A percentile compares a stretch with the other conserved stretches of the same genome.
Conservation (phyloP, 2,329 filamentous ascomycete genomes). For the Pseudocercospora fijiensis region DNA sequence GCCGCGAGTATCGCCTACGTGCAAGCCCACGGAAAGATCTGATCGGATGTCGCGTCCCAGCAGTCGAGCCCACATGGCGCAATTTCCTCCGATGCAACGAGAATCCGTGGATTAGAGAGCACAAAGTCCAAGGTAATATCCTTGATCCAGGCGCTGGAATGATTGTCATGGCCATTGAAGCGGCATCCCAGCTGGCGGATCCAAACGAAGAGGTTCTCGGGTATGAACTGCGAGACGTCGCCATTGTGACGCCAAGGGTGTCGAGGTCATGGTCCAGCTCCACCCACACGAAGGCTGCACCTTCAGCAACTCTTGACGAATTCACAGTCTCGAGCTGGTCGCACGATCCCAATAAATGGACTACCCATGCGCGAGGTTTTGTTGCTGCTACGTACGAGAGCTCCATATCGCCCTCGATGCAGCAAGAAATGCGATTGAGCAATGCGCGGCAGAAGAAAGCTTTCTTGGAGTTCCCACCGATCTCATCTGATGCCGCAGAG, state of each 20-base stretch:
- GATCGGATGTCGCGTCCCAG: slow-evolving; percentile 17
- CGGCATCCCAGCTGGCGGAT: slow-evolving; percentile 12
- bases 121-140: slow-evolving; percentile 12
- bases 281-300: slow-evolving; percentile 7
- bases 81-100: slow-evolving; percentile 15
- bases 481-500: slow-evolving; percentile 10
- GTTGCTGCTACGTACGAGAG: slow-evolving; percentile 11
- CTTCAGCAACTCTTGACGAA: slow-evolving; percentile 4
- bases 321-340: slow-evolving; percentile 13
- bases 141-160: slow-evolving; percentile 19
- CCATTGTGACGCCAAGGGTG: slow-evolving; percentile 10
- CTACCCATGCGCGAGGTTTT: slow-evolving; percentile 2
- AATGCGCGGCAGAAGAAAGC: not conserved
- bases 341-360: slow-evolving; percentile 11
- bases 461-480: slow-evolving; percentile 7
- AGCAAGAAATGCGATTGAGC: not conserved
- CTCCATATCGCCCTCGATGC: not conserved
- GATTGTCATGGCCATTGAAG: slow-evolving; percentile 20
- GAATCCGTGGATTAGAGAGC: slow-evolving; percentile 21
- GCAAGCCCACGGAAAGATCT: slow-evolving; percentile 13
- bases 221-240: slow-evolving; percentile 17
- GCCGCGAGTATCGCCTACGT: slow-evolving; percentile 16
- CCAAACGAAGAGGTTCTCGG: slow-evolving; percentile 5
- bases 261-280: slow-evolving; percentile 14
- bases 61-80: slow-evolving; percentile 16